Evolutionary conservation across 495 filamentous ascomycete genomes (phyloP).

Genomic region (Neurospora sp.): DNA sequence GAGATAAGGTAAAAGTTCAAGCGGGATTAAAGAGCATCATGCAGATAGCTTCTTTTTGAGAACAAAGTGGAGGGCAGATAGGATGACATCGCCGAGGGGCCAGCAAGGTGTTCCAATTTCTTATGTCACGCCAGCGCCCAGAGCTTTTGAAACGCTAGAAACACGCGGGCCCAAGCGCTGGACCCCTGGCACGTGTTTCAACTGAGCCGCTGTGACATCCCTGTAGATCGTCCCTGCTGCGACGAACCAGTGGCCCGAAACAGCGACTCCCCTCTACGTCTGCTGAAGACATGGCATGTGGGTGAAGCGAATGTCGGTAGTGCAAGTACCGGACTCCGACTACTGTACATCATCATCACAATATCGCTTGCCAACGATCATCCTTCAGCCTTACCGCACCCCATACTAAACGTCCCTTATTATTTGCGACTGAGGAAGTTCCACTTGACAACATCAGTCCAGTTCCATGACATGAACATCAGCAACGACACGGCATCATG

Average conservation of each 20-base stretch:
- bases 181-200: conserved; percentile 23
- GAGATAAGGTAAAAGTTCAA: background rate
- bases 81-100: background rate
- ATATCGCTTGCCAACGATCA: background rate
- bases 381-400: background rate
- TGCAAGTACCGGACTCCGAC: background rate
- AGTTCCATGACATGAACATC: background rate
- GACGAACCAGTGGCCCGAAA: background rate
- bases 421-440: background rate
- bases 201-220: conserved; percentile 1
- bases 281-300: background rate
- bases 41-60: background rate
- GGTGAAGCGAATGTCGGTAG: background rate
- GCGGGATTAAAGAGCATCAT: background rate
- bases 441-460: background rate
- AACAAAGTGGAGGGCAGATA: background rate
- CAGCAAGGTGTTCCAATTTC: background rate
- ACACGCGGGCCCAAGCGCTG: conserved; percentile 16
- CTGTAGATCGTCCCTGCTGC: background rate
- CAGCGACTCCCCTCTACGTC: background rate
- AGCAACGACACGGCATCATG: conserved; percentile 3
- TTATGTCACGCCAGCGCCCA: background rate
- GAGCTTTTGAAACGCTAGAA: conserved; percentile 22
- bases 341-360: background rate
- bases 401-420: background rate